Conservation (phyloP, 1,139 yeast genomes). For the Pichia sorboxylosa region DNA sequence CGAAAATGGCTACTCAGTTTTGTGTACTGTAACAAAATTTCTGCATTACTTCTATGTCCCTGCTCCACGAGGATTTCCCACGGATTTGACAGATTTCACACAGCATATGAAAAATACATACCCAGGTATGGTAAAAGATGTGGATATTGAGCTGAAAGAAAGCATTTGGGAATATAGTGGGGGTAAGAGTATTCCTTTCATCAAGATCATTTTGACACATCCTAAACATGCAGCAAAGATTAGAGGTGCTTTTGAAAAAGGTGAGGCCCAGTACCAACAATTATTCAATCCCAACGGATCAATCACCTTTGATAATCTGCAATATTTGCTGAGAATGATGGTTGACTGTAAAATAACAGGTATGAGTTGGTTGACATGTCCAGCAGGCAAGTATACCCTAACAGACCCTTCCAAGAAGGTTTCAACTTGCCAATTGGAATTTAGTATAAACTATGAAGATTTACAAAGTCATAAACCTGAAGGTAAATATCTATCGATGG, state of each 20-base stretch:
- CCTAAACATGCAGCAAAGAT: slow-evolving; percentile 55
- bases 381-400: slow-evolving; percentile 53
- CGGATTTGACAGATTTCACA: slow-evolving; percentile 37
- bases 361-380: slow-evolving; percentile 95
- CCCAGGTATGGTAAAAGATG: slow-evolving; percentile 41
- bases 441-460: slow-evolving; percentile 54
- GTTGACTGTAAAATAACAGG: slow-evolving; percentile 88
- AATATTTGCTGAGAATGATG: slow-evolving; percentile 77
- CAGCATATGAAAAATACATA: slow-evolving; percentile 38
- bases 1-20: slow-evolving; percentile 71
- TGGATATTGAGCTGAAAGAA: slow-evolving; percentile 62
- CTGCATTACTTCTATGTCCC: slow-evolving; percentile 87
- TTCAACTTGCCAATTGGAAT: slow-evolving; percentile 81
- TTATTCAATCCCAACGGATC: slow-evolving; percentile 46
- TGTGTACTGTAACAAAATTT: slow-evolving; percentile 85
- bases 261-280: slow-evolving; percentile 57
- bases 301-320: slow-evolving; percentile 81
- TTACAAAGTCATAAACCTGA: slow-evolving; percentile 76
- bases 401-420: slow-evolving; percentile 30
- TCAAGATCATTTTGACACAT: slow-evolving; percentile 59
- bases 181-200: slow-evolving; percentile 63
- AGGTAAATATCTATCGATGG: slow-evolving; percentile 89
- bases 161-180: slow-evolving; percentile 93
- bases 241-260: slow-evolving; percentile 75
- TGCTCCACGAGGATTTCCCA: slow-evolving; percentile 67